Evolutionary conservation across 2,329 filamentous ascomycete genomes (phyloP), one percentile per base, ranked within the genome.

Genomic region (Nothophaeocryptopus gaeumannii): DNA sequence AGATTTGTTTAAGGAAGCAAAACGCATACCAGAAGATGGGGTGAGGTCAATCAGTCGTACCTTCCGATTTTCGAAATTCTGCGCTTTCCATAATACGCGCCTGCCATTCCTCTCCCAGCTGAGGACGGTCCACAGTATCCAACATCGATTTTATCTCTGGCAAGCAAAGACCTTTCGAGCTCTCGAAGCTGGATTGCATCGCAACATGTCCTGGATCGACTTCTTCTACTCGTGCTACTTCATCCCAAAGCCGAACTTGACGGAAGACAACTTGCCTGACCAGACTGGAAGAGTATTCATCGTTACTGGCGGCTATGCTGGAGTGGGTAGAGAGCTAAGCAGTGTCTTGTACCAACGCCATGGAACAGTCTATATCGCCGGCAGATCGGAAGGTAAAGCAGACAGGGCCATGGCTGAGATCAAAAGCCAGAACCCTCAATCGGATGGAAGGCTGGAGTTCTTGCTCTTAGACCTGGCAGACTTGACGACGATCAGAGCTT

Each of bases 261-360:
- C 72, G 2, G 72, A 74, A 36, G 62, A 68, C 35, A 67, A 74
- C 26, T 61, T 77, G 4, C 64, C 69, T 5, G 67, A 74, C 44
- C 70, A 74, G 49, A 58, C 64, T 12, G 73, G 69, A 58, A 73
- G 67, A 9, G 74, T 79, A 30, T 75, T 73, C 66, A 72, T 83
- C 51, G 73, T 83, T 10, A 83, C 69, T 0, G 77, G 77, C 14
- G 74, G 71, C 13, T 70, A 73, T 44, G 61, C 71, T 1, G 75
- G 75, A 26, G 70, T 81, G 5, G 80, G 80, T 8, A 72, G 74
- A 33, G 76, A 81, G 54, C 70, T 83, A 12, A 70, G 69, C 30
- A 72, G 73, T 33, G 72, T 83, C 2, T 69, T 84, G 8, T 84
- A 83, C 63, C 63, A 67, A 10, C 73, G 71, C 35, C 77, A 80